A percentile compares a stretch with the other conserved stretches of the same genome.
Evolutionary conservation across 306 rosid species (phyloP).

Genomic region (Quercus cerris): DNA sequence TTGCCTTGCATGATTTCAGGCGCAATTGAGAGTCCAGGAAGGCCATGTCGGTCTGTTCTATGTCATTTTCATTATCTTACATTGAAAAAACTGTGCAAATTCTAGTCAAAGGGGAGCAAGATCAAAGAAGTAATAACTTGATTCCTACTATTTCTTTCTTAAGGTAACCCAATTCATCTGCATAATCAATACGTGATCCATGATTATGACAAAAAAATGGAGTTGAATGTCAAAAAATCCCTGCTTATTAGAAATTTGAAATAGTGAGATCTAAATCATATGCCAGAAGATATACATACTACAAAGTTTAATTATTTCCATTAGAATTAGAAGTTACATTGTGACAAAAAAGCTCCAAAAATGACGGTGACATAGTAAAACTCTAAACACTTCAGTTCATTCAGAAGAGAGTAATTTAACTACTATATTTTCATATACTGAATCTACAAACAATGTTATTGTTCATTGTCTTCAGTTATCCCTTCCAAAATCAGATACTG

Average conservation of each 20-base stretch:
- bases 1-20: no score
- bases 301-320: not conserved
- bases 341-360: not conserved
- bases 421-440: not conserved
- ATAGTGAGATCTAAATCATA: not conserved
- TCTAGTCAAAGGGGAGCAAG: not conserved
- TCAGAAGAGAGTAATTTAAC: not conserved
- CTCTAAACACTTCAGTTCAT: not conserved
- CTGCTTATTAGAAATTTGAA: not conserved
- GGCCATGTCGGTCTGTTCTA: no score
- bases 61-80: no score
- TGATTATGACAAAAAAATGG: not conserved
- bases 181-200: no score
- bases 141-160: not conserved
- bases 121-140: not conserved
- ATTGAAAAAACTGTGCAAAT: no score
- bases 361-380: not conserved
- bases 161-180: not conserved
- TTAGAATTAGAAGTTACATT: not conserved
- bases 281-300: not conserved
- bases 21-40: no score
- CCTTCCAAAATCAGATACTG: constrained; percentile 59
- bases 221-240: not conserved
- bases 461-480: constrained; percentile 33
- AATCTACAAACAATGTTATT: not conserved